Evolutionary conservation across 768 basidiomycete species (phyloP).

Genomic region (Lyophyllum decastes): DNA sequence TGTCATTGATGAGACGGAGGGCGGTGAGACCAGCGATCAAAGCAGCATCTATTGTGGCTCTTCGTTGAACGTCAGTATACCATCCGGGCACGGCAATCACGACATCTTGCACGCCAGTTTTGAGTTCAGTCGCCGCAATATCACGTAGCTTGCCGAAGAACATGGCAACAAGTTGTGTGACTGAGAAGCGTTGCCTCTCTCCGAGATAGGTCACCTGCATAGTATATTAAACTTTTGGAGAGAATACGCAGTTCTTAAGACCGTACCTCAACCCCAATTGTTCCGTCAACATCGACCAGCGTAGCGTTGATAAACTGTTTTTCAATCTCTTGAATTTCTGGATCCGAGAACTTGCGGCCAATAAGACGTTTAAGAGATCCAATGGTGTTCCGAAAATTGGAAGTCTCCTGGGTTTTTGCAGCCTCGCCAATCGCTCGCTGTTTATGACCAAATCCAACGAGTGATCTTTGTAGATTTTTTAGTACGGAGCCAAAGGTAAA

Average conservation of each 20-base stretch:
- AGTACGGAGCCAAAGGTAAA: neutral
- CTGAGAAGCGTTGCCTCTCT: conserved; percentile 76
- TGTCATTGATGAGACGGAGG: conserved; percentile 96
- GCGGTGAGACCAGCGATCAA: conserved; percentile 86
- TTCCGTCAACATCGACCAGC: conserved; percentile 81
- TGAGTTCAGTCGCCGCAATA: conserved; percentile 83
- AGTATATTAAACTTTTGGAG: conserved; percentile 11
- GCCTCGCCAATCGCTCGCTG: conserved; percentile 91
- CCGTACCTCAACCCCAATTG: conserved; percentile 84
- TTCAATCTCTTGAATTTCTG: conserved; percentile 82
- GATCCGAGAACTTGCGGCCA: conserved; percentile 77
- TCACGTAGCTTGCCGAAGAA: conserved; percentile 92
- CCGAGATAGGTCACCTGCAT: conserved; percentile 85
- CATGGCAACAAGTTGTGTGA: conserved; percentile 89
- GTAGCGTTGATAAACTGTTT: conserved; percentile 89
- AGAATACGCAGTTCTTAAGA: neutral
- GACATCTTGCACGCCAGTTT: conserved; percentile 83
- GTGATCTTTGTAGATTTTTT: conserved; percentile 57
- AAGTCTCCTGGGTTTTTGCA: conserved; percentile 96
- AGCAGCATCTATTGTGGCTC: conserved; percentile 89
- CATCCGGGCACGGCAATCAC: conserved; percentile 97
- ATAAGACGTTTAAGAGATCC: conserved; percentile 90
- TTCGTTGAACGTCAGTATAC: conserved; percentile 93
- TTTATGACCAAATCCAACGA: conserved; percentile 92
- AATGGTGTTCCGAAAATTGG: conserved; percentile 97